Percentiles rank a stretch among this genome's conserved stretches.
Evolutionary conservation across 2,329 filamentous ascomycete genomes (phyloP).

Genomic region (Alternaria brassicicola): DNA sequence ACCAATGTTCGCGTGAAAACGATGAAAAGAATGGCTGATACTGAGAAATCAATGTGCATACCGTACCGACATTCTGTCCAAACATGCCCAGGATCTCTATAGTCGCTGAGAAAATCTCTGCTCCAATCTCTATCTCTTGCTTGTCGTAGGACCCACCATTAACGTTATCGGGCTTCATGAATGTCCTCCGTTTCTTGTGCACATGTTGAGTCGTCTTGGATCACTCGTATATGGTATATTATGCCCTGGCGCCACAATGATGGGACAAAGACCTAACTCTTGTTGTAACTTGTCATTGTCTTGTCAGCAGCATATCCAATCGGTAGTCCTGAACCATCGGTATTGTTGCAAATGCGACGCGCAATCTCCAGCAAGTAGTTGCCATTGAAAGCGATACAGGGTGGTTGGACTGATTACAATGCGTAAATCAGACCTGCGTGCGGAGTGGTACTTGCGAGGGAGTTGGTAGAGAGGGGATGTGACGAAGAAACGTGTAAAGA

Average conservation of each 20-base stretch:
- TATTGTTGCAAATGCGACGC: slow-evolving; percentile 3
- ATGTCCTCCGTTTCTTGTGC: slow-evolving; percentile 26
- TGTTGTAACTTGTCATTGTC: slow-evolving; percentile 15
- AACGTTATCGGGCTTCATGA: slow-evolving; percentile 28
- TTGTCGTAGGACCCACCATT: slow-evolving; percentile 20
- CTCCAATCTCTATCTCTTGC: neutral
- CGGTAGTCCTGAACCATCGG: slow-evolving; percentile 22
- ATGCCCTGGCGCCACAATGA: slow-evolving; percentile 19
- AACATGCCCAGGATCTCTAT: slow-evolving; percentile 24
- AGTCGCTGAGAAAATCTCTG: too few relatives aligned
- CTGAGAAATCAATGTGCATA: slow-evolving; percentile 13
- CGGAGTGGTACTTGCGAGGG: slow-evolving; percentile 23
- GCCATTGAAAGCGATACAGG: slow-evolving; percentile 22
- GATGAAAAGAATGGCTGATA: neutral
- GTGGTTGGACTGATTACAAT: slow-evolving; percentile 24
- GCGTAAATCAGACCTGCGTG: slow-evolving; percentile 17
- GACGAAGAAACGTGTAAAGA: slow-evolving; percentile 1
- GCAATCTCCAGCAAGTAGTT: slow-evolving; percentile 6
- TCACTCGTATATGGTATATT: slow-evolving; percentile 28
- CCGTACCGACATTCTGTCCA: slow-evolving; percentile 30
- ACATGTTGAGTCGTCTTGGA: slow-evolving; percentile 20
- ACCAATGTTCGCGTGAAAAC: neutral
- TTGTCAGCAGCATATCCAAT: slow-evolving; percentile 25
- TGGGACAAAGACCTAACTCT: slow-evolving; percentile 22
- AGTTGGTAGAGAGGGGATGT: slow-evolving; percentile 6